phyloP scores from a whole-genome alignment of 257 asterid species.

The Penstemon barbatus region DNA sequence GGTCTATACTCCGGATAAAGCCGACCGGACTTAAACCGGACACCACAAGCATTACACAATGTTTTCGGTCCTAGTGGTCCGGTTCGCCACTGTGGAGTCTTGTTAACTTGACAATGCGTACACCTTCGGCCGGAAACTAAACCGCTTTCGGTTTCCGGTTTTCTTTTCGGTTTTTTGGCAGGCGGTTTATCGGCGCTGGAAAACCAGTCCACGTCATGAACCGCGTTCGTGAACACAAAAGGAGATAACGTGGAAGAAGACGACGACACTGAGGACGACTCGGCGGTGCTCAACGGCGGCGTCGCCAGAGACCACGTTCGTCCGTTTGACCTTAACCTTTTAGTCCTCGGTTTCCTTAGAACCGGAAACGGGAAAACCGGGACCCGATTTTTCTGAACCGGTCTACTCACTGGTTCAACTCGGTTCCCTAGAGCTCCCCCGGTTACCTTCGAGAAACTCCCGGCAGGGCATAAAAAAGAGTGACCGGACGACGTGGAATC shows the following conservation, averaged over 20 bases:
- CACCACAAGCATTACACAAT: conserved; percentile 82
- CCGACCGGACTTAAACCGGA: conserved; percentile 86
- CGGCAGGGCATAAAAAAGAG: conserved; percentile 48
- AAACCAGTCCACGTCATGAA: conserved; percentile 39
- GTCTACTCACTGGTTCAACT: conserved; percentile 33
- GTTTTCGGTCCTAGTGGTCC: conserved; percentile 86
- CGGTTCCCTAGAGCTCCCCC: conserved; percentile 32
- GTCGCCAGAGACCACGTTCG: conserved; percentile 49
- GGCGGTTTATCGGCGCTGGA: conserved; percentile 46
- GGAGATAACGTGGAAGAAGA: conserved; percentile 44
- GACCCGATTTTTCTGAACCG: conserved; percentile 30
- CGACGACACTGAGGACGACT: conserved; percentile 48
- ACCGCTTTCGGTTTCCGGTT: conserved; percentile 42
- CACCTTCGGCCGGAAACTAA: conserved; percentile 57
- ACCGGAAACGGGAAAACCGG: conserved; percentile 41
- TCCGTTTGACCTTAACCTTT: conserved; percentile 45
- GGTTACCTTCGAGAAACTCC: conserved; percentile 35
- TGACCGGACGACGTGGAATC: conserved; percentile 57
- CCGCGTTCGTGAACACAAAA: conserved; percentile 28
- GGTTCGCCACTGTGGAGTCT: conserved; percentile 89
- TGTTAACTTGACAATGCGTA: conserved; percentile 72
- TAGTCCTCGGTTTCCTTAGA: conserved; percentile 52
- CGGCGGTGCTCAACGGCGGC: conserved; percentile 41
- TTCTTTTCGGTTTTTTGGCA: conserved; percentile 57
- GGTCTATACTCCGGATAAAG: conserved; percentile 79